phyloP scores from a whole-genome alignment of 805 yeast species.

The Candida insectalens region DNA sequence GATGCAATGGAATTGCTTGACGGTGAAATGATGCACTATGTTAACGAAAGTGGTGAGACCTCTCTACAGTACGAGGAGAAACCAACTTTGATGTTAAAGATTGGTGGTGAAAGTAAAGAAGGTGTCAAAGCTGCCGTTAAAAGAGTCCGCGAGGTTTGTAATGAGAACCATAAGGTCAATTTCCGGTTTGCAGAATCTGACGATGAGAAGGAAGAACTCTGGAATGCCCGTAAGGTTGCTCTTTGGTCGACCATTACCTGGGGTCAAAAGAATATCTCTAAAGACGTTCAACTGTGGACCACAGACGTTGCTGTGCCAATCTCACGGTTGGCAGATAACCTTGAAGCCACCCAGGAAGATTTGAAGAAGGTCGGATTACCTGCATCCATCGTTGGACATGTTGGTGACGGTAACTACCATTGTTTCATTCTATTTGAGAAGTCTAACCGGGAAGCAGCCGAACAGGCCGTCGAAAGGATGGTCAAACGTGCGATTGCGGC shows the following conservation, averaged over 20 bases:
- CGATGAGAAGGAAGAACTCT: slow-evolving; percentile 62
- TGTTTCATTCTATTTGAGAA: slow-evolving; percentile 55
- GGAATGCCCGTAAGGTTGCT: slow-evolving; percentile 78
- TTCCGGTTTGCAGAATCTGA: slow-evolving; percentile 57
- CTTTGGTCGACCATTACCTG: slow-evolving; percentile 60
- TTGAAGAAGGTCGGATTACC: slow-evolving; percentile 46
- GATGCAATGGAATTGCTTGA: slow-evolving; percentile 78
- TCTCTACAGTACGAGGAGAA: slow-evolving; percentile 49
- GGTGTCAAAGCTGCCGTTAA: slow-evolving; percentile 42
- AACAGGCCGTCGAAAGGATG: slow-evolving; percentile 57
- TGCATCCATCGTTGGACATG: slow-evolving; percentile 74
- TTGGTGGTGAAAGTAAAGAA: slow-evolving; percentile 51
- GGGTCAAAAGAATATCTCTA: slow-evolving; percentile 39
- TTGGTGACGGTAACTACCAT: slow-evolving; percentile 89
- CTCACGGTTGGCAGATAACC: slow-evolving; percentile 51
- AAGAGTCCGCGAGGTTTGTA: slow-evolving; percentile 34
- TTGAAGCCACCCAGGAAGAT: slow-evolving; percentile 56
- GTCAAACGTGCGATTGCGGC: slow-evolving; percentile 52
- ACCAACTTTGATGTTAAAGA: slow-evolving; percentile 67
- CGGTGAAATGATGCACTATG: slow-evolving; percentile 61
- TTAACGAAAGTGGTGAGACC: slow-evolving; percentile 52
- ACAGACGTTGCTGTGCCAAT: slow-evolving; percentile 90
- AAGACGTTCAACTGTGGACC: slow-evolving; percentile 71
- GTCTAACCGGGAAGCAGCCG: slow-evolving; percentile 37
- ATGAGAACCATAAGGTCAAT: slow-evolving; percentile 34